Conservation (phyloP, 2,329 filamentous ascomycete genomes). For the Passalora sequoiae region DNA sequence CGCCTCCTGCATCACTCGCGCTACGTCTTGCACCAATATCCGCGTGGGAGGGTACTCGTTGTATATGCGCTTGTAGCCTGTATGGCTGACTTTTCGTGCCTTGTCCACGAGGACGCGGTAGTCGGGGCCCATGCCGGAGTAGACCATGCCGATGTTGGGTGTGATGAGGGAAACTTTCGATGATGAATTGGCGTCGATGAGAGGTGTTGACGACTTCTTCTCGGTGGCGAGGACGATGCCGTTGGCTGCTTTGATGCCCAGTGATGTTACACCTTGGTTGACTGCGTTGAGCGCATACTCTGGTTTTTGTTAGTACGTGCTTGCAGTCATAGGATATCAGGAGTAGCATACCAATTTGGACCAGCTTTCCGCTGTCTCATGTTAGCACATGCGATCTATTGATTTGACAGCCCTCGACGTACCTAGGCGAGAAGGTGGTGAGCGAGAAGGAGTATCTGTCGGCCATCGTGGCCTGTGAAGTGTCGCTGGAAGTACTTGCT, state of each 20-base stretch:
- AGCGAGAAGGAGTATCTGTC: slow-evolving; percentile 99
- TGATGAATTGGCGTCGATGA: slow-evolving; percentile 89
- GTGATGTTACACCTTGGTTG: slow-evolving; percentile 96
- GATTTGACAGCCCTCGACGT: slow-evolving; percentile 38
- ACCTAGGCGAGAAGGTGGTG: slow-evolving; percentile 99
- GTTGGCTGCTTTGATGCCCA: slow-evolving; percentile 99
- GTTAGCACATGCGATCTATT: slow-evolving; percentile 40
- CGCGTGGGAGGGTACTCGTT: slow-evolving; percentile 99
- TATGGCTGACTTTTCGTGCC: slow-evolving; percentile 96
- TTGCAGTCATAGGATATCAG: not conserved
- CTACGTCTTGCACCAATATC: slow-evolving; percentile 98
- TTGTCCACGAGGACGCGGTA: slow-evolving; percentile 97
- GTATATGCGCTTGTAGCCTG: slow-evolving; percentile 98
- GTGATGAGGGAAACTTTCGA: slow-evolving; percentile 98
- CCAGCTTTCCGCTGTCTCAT: slow-evolving; percentile 85
- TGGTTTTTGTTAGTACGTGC: slow-evolving; percentile 38
- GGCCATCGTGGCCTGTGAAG: slow-evolving; percentile 61
- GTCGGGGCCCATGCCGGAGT: slow-evolving; percentile 97
- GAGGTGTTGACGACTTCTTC: slow-evolving; percentile 97
- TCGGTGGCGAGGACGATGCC: slow-evolving; percentile 98
- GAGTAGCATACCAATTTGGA: slow-evolving; percentile 74
- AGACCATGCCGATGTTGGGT: slow-evolving; percentile 99
- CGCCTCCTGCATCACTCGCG: slow-evolving; percentile 96
- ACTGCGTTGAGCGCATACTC: slow-evolving; percentile 99
- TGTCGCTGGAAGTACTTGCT: no score